Percentiles rank a stretch among this genome's conserved stretches.
These are phyloP conservation scores for Penicillium griseofulvum DNA, from an alignment of 2,329 filamentous ascomycete species.

Conservation along the genomic window DNA sequence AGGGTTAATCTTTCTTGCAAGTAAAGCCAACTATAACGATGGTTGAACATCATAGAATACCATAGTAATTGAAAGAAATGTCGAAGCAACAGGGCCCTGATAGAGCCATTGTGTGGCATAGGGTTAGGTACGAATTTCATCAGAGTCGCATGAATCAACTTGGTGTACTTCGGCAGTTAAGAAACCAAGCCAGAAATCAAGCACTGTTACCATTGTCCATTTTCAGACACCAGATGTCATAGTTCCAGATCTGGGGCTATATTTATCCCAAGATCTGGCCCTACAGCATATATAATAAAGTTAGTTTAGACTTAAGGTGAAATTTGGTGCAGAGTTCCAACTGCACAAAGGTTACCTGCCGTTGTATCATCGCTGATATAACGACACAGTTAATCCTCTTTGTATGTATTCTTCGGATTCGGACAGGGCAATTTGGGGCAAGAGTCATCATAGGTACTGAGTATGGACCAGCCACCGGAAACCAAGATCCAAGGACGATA, in stretches of 20 bases:
- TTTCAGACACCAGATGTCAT: neutral
- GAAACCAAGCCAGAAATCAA: neutral
- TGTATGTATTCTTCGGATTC: too few species aligned
- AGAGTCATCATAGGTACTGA: neutral
- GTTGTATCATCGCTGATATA: too few species aligned
- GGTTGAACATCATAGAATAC: neutral
- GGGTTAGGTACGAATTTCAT: neutral
- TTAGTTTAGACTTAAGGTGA: too few species aligned
- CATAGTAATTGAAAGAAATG: neutral
- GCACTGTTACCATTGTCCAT: neutral
- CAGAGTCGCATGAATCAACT: neutral
- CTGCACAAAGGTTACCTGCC: too few species aligned
- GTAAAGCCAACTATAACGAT: neutral
- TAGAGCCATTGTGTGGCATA: neutral
- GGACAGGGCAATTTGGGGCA: neutral
- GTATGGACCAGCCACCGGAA: constrained; percentile 9
- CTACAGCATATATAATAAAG: neutral
- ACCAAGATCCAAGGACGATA: constrained; percentile 14
- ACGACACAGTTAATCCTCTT: too few species aligned
- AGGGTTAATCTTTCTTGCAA: neutral
- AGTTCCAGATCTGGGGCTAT: too few species aligned
- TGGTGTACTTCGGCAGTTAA: neutral
- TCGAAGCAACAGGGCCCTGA: neutral
- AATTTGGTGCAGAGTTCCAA: neutral
- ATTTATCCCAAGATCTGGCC: too few species aligned